Percentiles rank a stretch among this genome's conserved stretches.
These are phyloP conservation scores for Polyplosphaeria fusca DNA, from an alignment of 495 filamentous ascomycete genomes.

Conservation along the genomic window DNA sequence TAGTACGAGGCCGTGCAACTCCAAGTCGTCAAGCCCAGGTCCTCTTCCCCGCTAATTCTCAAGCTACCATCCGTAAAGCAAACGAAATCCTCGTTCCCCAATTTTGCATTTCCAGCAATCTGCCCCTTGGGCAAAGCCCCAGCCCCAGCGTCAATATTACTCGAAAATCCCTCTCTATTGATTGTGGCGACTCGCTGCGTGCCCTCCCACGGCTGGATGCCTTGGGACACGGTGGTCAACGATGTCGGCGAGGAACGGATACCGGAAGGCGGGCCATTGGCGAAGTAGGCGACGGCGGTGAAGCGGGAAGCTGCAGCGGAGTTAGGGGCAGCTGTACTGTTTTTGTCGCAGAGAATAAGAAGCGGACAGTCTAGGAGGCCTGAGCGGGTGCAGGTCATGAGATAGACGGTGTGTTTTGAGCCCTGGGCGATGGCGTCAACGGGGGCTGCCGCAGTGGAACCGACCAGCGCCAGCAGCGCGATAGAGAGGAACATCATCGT, in stretches of 20 bases:
- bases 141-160: slow-evolving; percentile 3
- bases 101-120: slow-evolving; percentile 13
- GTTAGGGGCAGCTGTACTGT: not conserved
- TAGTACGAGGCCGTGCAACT: slow-evolving; percentile 8
- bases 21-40: not conserved
- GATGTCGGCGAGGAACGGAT: not conserved
- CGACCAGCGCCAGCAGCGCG: not conserved
- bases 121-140: not conserved
- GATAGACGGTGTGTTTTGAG: slow-evolving; percentile 20
- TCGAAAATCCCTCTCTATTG: not conserved
- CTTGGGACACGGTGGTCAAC: not conserved
- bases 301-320: not conserved
- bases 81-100: slow-evolving; percentile 15
- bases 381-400: slow-evolving; percentile 10
- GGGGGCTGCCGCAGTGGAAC: not conserved
- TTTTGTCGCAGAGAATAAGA: not conserved
- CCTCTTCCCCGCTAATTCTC: not conserved
- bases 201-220: slow-evolving; percentile 5
- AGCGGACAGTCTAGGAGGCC: not conserved
- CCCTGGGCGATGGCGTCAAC: not conserved
- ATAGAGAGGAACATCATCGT: no score
- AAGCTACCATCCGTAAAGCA: slow-evolving; percentile 17
- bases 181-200: not conserved
- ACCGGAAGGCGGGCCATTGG: slow-evolving; percentile 2
- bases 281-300: slow-evolving; percentile 9